Base-by-base conservation (phyloP, 2,329 filamentous ascomycete species). In the Mycosphaerelloides madeirae region DNA sequence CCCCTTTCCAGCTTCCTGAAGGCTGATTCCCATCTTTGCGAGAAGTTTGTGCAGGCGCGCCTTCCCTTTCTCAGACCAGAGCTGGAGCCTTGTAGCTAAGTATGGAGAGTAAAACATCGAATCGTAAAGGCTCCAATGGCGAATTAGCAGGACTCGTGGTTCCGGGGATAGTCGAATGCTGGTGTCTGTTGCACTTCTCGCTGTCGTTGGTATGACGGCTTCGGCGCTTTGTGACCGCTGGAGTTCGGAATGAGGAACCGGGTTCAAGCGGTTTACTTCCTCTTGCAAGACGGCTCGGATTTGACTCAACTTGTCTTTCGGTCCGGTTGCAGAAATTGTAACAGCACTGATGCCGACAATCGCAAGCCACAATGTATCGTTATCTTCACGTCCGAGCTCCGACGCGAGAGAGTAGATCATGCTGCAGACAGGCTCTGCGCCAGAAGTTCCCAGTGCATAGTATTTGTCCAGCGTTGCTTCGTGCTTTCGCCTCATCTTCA, bases 41-140 rank as follows among this genome's bases (percentile, higher is more conserved):
- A 98, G 77, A 0, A 98, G 77, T 63, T 97, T 97, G 66, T 96
- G 87, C 15, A 98, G 73, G 40, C 91, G 80, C 65, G 94, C 95
- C 41, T 87, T 78, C 3, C 93, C 93, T 39, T 78, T 79, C 50
- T 97, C 93, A 48, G 84, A 94, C 91, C 93, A 98, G 36, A 95
- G 89, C 66, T 94, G 91, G 35, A 98, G 76, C 25, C 88, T 80
- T 3, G 91, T 87, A 48, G 94, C 91, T 3, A 98, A 79, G 61
- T 96, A 97, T 0, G 91, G 90, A 0, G 90, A 96, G 65, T 98
- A 93, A 11, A 97, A 77, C 93, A 98, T 97, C 65, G 89, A 95
- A 61, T 98, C 93, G 66, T 97, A 97, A 12, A 98, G 74, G 56
- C 88, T 95, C 93, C 93, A 98, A 65, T 98, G 93, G 28, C 93